These are phyloP conservation scores for Pythium sukuiense DNA, from an alignment of 352 stramenopile species.

Conservation along the genomic window DNA sequence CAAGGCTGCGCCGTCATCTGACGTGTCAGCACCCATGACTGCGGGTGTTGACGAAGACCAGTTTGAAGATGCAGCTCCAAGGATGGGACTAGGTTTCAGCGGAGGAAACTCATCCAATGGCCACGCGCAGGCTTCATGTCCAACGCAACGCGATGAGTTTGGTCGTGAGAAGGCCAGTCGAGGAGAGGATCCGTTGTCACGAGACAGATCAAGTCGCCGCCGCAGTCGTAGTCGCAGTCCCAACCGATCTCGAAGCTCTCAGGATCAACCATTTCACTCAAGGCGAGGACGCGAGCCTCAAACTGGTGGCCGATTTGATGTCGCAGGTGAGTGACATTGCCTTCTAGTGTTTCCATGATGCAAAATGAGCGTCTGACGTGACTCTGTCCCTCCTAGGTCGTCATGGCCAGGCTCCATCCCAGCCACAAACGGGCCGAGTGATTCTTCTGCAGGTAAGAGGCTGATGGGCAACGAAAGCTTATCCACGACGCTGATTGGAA, in stretches of 20 bases:
- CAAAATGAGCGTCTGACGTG: not conserved
- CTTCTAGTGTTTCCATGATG: too few relatives aligned
- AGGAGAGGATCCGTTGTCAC: not conserved
- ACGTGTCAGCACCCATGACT: not conserved
- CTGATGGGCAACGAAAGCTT: not conserved
- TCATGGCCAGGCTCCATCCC: not conserved
- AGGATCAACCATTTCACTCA: not conserved
- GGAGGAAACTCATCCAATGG: not conserved
- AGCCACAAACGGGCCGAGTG: slow-evolving; percentile 22
- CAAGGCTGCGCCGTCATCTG: slow-evolving; percentile 19
- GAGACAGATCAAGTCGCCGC: not conserved
- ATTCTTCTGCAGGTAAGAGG: slow-evolving; percentile 37
- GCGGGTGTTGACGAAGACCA: slow-evolving; percentile 26
- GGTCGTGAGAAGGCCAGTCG: slow-evolving; percentile 18
- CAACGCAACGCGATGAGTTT: slow-evolving; percentile 29
- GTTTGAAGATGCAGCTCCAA: slow-evolving; percentile 55
- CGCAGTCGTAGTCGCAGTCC: slow-evolving; percentile 20
- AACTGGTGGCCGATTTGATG: slow-evolving; percentile 1
- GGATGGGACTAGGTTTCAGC: slow-evolving; percentile 29
- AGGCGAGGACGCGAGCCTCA: not conserved
- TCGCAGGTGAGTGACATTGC: not conserved
- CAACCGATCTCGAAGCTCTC: not conserved
- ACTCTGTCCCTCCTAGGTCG: not conserved
- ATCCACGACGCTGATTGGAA: not conserved
- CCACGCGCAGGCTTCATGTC: not conserved